These are phyloP conservation scores for Camellia sinensis DNA, from an alignment of 148 eudicot species.

Conservation along the genomic window DNA sequence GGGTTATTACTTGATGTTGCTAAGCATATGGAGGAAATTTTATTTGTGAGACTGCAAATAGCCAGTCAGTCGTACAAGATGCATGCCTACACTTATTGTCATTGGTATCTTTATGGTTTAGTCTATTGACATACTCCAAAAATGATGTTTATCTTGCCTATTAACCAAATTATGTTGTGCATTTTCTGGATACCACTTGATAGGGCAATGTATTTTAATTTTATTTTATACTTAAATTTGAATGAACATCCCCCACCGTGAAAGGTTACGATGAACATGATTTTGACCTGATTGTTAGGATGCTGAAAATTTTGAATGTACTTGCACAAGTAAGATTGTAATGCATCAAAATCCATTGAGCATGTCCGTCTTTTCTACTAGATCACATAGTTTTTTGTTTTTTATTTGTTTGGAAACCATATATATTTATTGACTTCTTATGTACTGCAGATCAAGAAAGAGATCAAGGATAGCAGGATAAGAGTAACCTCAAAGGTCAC, in stretches of 20 bases:
- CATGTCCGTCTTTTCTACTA: background rate
- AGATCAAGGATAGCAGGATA: constrained; percentile 91
- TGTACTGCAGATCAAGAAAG: constrained; percentile 73
- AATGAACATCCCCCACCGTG: background rate
- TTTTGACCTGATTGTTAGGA: background rate
- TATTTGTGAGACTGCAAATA: background rate
- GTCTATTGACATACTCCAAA: background rate
- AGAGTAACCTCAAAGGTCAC: constrained; percentile 87
- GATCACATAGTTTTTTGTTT: background rate
- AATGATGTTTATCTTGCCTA: constrained; percentile 11
- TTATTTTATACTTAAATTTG: background rate
- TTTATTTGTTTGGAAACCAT: background rate
- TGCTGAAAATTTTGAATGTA: background rate
- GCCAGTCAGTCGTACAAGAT: background rate
- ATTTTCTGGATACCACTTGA: background rate
- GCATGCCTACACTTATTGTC: background rate
- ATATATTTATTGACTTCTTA: constrained; percentile 1
- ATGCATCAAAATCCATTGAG: background rate
- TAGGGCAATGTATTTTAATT: background rate
- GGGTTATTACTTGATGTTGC: background rate
- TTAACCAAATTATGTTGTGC: background rate
- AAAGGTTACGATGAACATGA: background rate
- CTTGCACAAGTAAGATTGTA: background rate
- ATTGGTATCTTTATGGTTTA: too few species aligned
- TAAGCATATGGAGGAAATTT: background rate